Evolutionary conservation across 768 basidiomycete genomes (phyloP), one percentile per base, ranked within the genome.

Genomic region (Lentinula detonsa): DNA sequence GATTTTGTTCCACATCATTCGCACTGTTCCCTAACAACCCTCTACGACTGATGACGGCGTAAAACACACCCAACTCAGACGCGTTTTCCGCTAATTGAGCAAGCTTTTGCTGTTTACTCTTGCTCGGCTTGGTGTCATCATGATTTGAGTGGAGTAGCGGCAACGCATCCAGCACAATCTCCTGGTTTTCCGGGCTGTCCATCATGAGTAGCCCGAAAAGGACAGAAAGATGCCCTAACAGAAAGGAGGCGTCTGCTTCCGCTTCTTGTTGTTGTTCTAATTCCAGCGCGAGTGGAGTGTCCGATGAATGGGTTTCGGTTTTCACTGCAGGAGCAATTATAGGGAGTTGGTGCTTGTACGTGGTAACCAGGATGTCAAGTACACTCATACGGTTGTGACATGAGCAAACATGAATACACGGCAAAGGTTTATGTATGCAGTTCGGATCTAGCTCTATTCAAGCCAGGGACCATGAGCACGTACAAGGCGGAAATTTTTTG

Each of bases 211-310:
- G 68, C 7, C 82, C 90, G 52, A 94, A 81, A 4, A 94, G 80
- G 6, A 93, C 83, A 0, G 91, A 84, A 4, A 90, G 80, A 67
- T 92, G 91, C 0, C 88, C 88, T 15, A 82, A 81, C 6, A 93
- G 77, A 64, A 90, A 85, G 11, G 77, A 76, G 39, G 73, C 69
- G 63, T 84, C 80, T 4, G 75, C 73, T 15, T 72, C 70, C 23
- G 65, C 68, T 21, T 57, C 42, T 15, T n/a, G 60, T 63, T 60
- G 28, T n/a, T 54, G 34, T 54, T 37, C 64, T 68, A 15, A 50
- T 59, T 61, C 65, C 64, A 15, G 64, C 65, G 62, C 63, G 54
- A 52, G 45, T 37, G 43, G 55, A 21, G 50, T 59, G 54, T 63
- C 54, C 3, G 28, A 28, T 28, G 28, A 28, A 66, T 63, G 5